A percentile compares a stretch with the other conserved stretches of the same genome.
phyloP scores from a whole-genome alignment of 805 yeast genomes.

The Sungouiella thailandica region DNA sequence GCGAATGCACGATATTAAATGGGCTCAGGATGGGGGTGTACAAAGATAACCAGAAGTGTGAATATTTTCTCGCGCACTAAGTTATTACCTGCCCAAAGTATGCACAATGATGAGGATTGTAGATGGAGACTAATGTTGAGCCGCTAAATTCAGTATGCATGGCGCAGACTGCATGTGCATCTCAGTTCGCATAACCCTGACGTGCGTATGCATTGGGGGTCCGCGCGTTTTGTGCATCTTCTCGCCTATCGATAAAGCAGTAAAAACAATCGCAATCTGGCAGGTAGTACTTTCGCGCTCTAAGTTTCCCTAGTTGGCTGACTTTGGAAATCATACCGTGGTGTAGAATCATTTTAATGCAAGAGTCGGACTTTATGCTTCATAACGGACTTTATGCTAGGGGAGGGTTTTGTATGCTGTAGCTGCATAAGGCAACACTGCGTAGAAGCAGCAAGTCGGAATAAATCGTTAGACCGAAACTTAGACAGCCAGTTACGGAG shows the following conservation, averaged over 20 bases:
- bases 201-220: not conserved
- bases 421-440: too few species aligned
- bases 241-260: not conserved
- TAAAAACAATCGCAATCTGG: too few species aligned
- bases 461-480: too few species aligned
- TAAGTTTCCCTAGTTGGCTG: too few species aligned
- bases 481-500: too few species aligned
- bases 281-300: too few species aligned
- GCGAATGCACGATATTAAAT: not conserved
- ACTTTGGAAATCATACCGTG: too few species aligned
- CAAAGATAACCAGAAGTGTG: not conserved
- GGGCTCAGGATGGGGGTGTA: not conserved
- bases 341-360: too few species aligned
- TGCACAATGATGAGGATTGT: not conserved
- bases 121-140: not conserved
- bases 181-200: not conserved
- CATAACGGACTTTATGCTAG: too few species aligned
- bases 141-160: not conserved
- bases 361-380: too few species aligned
- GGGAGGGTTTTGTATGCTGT: too few species aligned
- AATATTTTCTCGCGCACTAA: conserved; percentile 1
- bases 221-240: not conserved
- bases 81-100: not conserved
- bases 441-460: too few species aligned
- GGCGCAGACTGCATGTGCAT: not conserved